Evolutionary conservation across 352 stramenopile genomes (phyloP).

Genomic region (Phytopythium cucurbitacearum): DNA sequence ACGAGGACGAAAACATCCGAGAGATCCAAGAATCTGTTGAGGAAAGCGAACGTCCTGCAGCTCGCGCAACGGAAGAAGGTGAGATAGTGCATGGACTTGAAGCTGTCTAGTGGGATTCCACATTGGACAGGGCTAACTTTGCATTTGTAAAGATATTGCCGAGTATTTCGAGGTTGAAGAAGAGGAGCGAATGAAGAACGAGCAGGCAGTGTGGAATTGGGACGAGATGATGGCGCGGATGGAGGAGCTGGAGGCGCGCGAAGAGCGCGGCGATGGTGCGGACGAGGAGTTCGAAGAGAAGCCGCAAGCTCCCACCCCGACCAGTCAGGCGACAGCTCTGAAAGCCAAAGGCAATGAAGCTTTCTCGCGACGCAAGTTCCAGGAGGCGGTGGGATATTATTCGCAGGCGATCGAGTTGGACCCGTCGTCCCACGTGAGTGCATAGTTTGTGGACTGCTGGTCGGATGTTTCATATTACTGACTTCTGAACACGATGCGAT

Average conservation of each 20-base stretch:
- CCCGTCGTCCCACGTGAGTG: slow-evolving; percentile 60
- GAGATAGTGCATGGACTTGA: too few species aligned
- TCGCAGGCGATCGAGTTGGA: slow-evolving; percentile 83
- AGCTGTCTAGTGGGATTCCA: neutral
- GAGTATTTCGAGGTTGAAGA: slow-evolving; percentile 85
- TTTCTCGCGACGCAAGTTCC: slow-evolving; percentile 74
- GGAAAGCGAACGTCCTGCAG: slow-evolving; percentile 49
- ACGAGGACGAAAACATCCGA: slow-evolving; percentile 80
- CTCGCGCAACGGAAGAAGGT: slow-evolving; percentile 61
- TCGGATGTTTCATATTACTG: neutral
- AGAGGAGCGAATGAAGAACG: slow-evolving; percentile 64
- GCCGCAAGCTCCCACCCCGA: slow-evolving; percentile 6
- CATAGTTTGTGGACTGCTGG: neutral
- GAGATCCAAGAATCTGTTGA: slow-evolving; percentile 83
- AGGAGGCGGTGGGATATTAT: slow-evolving; percentile 79
- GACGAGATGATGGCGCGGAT: slow-evolving; percentile 86
- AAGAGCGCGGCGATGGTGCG: slow-evolving; percentile 27
- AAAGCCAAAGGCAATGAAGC: slow-evolving; percentile 79
- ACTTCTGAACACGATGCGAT: slow-evolving; percentile 1
- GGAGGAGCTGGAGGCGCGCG: slow-evolving; percentile 72
- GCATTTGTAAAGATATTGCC: slow-evolving; percentile 42
- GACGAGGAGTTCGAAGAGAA: slow-evolving; percentile 23
- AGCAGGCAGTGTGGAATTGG: slow-evolving; percentile 68
- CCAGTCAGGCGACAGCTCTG: slow-evolving; percentile 32
- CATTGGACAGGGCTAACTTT: neutral